Conservation (phyloP, 1,284 basidiomycete genomes). For the Boletellus deceptivus region DNA sequence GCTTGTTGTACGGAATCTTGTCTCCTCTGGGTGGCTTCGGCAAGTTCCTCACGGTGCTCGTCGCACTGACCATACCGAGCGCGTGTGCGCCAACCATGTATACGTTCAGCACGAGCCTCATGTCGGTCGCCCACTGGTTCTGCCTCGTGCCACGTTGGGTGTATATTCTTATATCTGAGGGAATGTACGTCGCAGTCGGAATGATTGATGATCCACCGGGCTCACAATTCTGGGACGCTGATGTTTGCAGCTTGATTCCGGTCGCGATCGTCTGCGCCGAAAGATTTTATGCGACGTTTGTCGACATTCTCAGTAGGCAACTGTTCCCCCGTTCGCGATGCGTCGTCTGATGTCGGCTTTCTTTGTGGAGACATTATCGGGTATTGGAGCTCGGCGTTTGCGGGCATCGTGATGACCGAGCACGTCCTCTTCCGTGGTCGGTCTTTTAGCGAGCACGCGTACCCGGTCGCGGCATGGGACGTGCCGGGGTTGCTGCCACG, state of each 20-base stretch:
- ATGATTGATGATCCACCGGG: not conserved
- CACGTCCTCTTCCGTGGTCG: slow-evolving; percentile 53
- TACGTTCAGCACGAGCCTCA: slow-evolving; percentile 70
- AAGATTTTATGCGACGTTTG: slow-evolving; percentile 56
- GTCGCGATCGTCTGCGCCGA: slow-evolving; percentile 58
- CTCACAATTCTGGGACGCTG: no score
- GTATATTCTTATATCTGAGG: slow-evolving; percentile 67
- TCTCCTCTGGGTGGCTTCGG: slow-evolving; percentile 55
- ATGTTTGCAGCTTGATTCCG: slow-evolving; percentile 48
- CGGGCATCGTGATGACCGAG: slow-evolving; percentile 53
- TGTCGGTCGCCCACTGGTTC: slow-evolving; percentile 53
- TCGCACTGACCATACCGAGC: slow-evolving; percentile 49
- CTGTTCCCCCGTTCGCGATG: not conserved
- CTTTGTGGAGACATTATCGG: slow-evolving; percentile 45
- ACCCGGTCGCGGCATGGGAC: slow-evolving; percentile 25
- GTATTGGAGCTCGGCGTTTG: slow-evolving; percentile 60
- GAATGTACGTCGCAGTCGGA: slow-evolving; percentile 46
- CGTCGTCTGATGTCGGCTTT: slow-evolving; percentile 1
- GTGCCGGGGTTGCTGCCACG: slow-evolving; percentile 22
- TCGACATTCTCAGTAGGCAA: slow-evolving; percentile 50
- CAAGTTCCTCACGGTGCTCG: slow-evolving; percentile 46
- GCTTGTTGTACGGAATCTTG: slow-evolving; percentile 57
- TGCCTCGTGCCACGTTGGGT: slow-evolving; percentile 68
- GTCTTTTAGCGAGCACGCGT: slow-evolving; percentile 30
- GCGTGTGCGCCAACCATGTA: slow-evolving; percentile 75